phyloP scores from a whole-genome alignment of 495 filamentous ascomycete species.

The Hypoxylon lenormandii region DNA sequence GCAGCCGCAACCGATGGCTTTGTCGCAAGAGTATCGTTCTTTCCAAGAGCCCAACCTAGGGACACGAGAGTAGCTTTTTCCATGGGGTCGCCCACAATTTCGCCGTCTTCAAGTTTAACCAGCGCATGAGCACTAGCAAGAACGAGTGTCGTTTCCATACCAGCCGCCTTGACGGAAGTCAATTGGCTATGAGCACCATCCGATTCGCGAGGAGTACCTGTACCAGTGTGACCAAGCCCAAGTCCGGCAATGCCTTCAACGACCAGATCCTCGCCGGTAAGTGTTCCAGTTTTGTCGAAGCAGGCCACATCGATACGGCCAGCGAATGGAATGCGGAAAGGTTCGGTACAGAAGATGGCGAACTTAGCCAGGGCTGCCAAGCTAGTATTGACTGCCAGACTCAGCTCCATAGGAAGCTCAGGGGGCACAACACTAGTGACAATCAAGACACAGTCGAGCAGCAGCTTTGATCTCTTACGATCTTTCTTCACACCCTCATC shows the following conservation, averaged over 20 bases:
- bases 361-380: constrained; percentile 91
- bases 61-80: constrained; percentile 92
- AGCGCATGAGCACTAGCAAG: constrained; percentile 95
- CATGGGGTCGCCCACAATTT: constrained; percentile 98
- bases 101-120: constrained; percentile 95
- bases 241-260: constrained; percentile 97
- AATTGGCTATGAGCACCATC: constrained; percentile 83
- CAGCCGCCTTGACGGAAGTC: constrained; percentile 71
- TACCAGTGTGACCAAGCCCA: constrained; percentile 72
- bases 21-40: constrained; percentile 80
- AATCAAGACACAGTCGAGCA: constrained; percentile 97
- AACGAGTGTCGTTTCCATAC: constrained; percentile 87
- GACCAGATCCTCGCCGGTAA: constrained; percentile 96
- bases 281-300: constrained; percentile 98
- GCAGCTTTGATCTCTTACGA: constrained; percentile 94
- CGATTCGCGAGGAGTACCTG: constrained; percentile 72
- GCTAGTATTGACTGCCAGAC: constrained; percentile 98
- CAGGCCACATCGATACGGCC: constrained; percentile 96
- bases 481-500: constrained; percentile 91
- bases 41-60: constrained; percentile 89
- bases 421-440: constrained; percentile 97
- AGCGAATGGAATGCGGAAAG: constrained; percentile 98
- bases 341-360: constrained; percentile 98
- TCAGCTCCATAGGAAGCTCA: constrained; percentile 97
- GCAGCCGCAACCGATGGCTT: constrained; percentile 62